Evolutionary conservation across 169 alveolate species (phyloP).

Genomic region (Babesia caballi): DNA sequence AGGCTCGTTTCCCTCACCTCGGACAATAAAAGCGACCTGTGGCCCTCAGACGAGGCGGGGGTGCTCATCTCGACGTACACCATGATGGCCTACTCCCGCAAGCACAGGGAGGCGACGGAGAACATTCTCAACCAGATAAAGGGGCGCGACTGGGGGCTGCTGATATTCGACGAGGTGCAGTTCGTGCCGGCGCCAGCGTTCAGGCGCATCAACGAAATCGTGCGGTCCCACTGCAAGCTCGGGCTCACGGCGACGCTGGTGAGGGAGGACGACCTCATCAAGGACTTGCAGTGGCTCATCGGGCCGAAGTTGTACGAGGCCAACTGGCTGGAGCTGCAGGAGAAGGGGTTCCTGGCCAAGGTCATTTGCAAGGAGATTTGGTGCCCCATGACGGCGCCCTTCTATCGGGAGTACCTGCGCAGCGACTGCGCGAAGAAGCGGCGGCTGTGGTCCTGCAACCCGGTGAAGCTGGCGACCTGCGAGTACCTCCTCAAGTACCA

Average conservation of each 20-base stretch:
- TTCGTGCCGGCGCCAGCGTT: slow-evolving; percentile 98
- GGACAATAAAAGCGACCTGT: slow-evolving; percentile 86
- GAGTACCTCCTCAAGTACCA: slow-evolving; percentile 93
- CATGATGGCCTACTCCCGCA: slow-evolving; percentile 91
- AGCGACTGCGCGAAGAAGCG: slow-evolving; percentile 86
- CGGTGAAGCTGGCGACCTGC: slow-evolving; percentile 93
- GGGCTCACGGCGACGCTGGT: slow-evolving; percentile 99
- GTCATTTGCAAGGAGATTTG: slow-evolving; percentile 97
- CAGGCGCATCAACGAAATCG: slow-evolving; percentile 83
- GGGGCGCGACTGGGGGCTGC: slow-evolving; percentile 95
- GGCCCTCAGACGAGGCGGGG: slow-evolving; percentile 88
- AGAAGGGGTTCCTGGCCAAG: slow-evolving; percentile 95
- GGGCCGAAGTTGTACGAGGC: slow-evolving; percentile 99
- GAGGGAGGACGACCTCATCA: slow-evolving; percentile 96
- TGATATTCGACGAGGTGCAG: slow-evolving; percentile 98
- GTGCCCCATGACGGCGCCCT: slow-evolving; percentile 98
- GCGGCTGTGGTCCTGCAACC: slow-evolving; percentile 95
- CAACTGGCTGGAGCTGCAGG: slow-evolving; percentile 97
- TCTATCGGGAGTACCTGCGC: slow-evolving; percentile 89
- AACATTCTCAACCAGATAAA: slow-evolving; percentile 83
- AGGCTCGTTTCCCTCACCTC: slow-evolving; percentile 93
- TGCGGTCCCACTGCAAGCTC: slow-evolving; percentile 92
- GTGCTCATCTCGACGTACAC: slow-evolving; percentile 94
- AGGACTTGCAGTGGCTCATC: slow-evolving; percentile 96
- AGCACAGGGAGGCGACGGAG: slow-evolving; percentile 86